These are phyloP conservation scores for Pleurotus citrinopileatus DNA, from an alignment of 768 basidiomycete species.

Conservation along the genomic window DNA sequence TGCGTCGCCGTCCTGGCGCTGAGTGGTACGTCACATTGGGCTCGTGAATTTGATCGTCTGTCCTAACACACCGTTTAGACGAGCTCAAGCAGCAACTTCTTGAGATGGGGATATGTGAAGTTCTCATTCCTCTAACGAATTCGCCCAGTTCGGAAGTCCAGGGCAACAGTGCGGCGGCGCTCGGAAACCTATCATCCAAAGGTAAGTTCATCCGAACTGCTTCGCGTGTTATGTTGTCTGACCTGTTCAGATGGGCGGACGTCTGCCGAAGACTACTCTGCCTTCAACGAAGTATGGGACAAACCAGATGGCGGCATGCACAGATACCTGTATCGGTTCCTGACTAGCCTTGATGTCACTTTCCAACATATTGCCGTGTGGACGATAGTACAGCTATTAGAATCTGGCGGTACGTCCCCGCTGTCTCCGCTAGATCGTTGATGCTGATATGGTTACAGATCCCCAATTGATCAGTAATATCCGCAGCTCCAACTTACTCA, in stretches of 20 bases:
- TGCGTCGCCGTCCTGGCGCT: constrained; percentile 95
- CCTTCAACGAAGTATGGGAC: constrained; percentile 98
- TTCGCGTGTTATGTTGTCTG: neutral
- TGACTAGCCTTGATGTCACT: constrained; percentile 90
- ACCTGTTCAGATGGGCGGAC: constrained; percentile 64
- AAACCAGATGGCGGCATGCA: constrained; percentile 98
- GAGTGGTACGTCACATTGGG: constrained; percentile 70
- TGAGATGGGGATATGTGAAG: constrained; percentile 98
- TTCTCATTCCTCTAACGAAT: constrained; percentile 93
- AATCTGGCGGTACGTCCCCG: constrained; percentile 74
- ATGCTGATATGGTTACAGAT: constrained; percentile 42
- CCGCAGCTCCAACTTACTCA: constrained; percentile 74
- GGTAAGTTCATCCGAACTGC: constrained; percentile 41
- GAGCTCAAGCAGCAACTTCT: constrained; percentile 95
- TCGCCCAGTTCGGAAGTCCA: constrained; percentile 97
- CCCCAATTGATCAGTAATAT: constrained; percentile 89
- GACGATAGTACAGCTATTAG: constrained; percentile 97
- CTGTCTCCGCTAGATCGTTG: neutral
- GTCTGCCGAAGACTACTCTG: constrained; percentile 85
- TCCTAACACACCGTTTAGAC: constrained; percentile 46
- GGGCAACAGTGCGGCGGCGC: constrained; percentile 96
- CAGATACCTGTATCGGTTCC: constrained; percentile 89
- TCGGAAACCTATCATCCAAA: constrained; percentile 97
- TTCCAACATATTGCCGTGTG: constrained; percentile 99
- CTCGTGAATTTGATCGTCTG: neutral